Percentiles rank a stretch among this genome's conserved stretches.
These are phyloP conservation scores for Eutypella sp. DNA, from an alignment of 2,329 filamentous ascomycete species.

Conservation along the genomic window DNA sequence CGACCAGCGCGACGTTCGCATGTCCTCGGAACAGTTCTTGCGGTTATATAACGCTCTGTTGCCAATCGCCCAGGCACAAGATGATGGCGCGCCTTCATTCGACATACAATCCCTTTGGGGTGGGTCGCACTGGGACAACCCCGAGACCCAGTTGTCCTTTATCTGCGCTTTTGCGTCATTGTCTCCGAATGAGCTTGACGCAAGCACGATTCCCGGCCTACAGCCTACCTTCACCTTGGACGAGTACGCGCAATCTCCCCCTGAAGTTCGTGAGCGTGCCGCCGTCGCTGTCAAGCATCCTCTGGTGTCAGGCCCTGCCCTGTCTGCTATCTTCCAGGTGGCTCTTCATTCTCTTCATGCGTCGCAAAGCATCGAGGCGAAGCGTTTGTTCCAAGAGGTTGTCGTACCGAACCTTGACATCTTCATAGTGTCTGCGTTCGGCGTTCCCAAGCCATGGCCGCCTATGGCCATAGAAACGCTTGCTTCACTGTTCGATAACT, in stretches of 20 bases:
- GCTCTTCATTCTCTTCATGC: conserved; percentile 57
- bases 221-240: conserved; percentile 68
- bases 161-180: conserved; percentile 80
- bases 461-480: conserved; percentile 69
- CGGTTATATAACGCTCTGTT: conserved; percentile 74
- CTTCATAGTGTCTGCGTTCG: conserved; percentile 73
- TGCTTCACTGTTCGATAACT: conserved; percentile 74
- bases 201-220: conserved; percentile 77
- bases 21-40: conserved; percentile 77
- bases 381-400: conserved; percentile 61
- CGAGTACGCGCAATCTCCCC: conserved; percentile 46
- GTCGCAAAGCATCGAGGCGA: conserved; percentile 59
- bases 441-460: conserved; percentile 73
- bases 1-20: conserved; percentile 70
- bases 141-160: conserved; percentile 89
- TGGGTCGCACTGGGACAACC: conserved; percentile 72
- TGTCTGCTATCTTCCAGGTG: conserved; percentile 63
- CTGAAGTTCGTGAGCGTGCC: conserved; percentile 48
- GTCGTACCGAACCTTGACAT: conserved; percentile 71
- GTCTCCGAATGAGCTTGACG: conserved; percentile 70
- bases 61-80: conserved; percentile 55
- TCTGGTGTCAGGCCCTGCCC: conserved; percentile 80
- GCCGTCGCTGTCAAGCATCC: conserved; percentile 72
- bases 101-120: conserved; percentile 91
- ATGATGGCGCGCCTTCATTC: conserved; percentile 52